phyloP scores from a whole-genome alignment of 257 asterid genomes.

The Capsicum pubescens region DNA sequence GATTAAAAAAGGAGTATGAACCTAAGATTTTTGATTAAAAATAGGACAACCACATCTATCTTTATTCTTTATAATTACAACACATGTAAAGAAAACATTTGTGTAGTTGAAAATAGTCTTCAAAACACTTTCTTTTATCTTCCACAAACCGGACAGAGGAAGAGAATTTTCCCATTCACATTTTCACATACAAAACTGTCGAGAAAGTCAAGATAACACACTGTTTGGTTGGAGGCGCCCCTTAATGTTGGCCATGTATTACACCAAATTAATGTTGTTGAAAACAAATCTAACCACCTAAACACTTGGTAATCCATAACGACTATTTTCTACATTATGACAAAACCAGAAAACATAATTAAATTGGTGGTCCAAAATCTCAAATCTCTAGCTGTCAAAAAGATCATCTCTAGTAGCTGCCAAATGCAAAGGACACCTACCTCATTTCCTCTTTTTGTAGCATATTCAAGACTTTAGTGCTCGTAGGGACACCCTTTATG shows the following conservation, averaged over 20 bases:
- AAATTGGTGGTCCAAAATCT: constrained; percentile 11
- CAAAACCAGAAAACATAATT: background rate
- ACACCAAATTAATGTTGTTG: constrained; percentile 13
- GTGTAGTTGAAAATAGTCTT: too few species aligned
- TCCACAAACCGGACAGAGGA: background rate
- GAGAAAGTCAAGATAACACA: background rate
- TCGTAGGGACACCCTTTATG: background rate
- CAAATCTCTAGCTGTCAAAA: constrained; percentile 1
- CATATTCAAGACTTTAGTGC: background rate
- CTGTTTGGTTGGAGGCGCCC: background rate
- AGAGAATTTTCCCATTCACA: background rate
- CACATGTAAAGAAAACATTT: too few species aligned
- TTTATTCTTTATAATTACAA: too few species aligned
- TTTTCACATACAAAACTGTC: background rate
- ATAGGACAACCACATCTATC: too few species aligned
- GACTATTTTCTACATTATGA: background rate
- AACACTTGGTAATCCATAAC: background rate
- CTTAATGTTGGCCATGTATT: background rate
- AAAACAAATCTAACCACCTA: background rate
- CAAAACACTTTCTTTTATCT: background rate
- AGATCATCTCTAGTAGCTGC: background rate
- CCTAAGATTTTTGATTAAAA: too few species aligned
- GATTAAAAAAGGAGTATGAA: too few species aligned
- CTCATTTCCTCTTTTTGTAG: constrained; percentile 1
- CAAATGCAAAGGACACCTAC: constrained; percentile 17